These are phyloP conservation scores for Smittium culicis DNA, from an alignment of 371 early-diverging fungal species.

Conservation along the genomic window DNA sequence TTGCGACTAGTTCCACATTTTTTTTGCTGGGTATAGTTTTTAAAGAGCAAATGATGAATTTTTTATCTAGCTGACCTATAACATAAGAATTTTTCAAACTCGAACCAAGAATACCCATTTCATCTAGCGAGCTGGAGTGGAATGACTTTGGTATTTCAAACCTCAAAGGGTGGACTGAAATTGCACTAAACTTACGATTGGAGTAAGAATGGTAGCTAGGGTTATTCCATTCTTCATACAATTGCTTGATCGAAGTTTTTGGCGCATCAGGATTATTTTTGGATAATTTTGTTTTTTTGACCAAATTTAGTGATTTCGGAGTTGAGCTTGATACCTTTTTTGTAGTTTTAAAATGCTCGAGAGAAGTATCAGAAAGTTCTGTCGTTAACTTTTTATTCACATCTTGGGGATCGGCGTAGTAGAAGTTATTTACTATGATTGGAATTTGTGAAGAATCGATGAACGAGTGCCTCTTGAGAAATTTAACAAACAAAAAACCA, in stretches of 20 bases:
- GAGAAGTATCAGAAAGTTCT: neutral
- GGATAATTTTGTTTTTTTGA: neutral
- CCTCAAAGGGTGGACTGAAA: neutral
- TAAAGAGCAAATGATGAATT: constrained; percentile 43
- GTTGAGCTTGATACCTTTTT: neutral
- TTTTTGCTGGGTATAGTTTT: constrained; percentile 2
- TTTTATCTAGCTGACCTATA: constrained; percentile 49
- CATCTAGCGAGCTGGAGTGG: neutral
- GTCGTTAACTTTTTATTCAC: neutral
- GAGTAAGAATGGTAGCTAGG: neutral
- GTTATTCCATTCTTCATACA: neutral
- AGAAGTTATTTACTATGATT: neutral
- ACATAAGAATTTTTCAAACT: constrained; percentile 17
- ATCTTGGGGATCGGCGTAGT: neutral
- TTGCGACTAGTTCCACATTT: constrained; percentile 34
- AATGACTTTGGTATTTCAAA: neutral
- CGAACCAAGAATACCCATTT: neutral
- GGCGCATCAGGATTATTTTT: neutral
- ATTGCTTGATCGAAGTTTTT: neutral
- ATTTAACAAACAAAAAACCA: constrained; percentile 4
- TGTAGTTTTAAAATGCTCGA: neutral
- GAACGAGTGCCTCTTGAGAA: constrained; percentile 4
- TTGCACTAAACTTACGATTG: neutral
- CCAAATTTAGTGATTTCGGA: neutral
- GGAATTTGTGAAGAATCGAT: neutral